Evolutionary conservation across 2,329 filamentous ascomycete species (phyloP), one percentile per base, ranked within the genome.

Genomic region (Lecanicillium sp.): DNA sequence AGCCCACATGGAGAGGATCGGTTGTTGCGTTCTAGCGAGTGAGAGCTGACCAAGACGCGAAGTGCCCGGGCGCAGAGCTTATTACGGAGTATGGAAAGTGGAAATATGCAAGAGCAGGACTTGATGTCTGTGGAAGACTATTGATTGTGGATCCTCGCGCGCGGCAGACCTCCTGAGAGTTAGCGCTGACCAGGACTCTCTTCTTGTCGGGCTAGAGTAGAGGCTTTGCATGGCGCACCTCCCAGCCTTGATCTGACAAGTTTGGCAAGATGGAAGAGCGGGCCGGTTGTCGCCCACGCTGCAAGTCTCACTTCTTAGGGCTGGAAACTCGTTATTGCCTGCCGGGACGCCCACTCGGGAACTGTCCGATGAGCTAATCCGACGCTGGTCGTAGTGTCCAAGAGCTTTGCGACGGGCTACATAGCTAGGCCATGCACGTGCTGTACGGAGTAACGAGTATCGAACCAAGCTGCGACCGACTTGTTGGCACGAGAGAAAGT

Each of bases 301-400:
- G 20, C 42, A 27, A 29, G 33, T 3, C 21, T 44, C 21, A 17
- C 23, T 29, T 14, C 10, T 36, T 37, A 29, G 42, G 42, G 42
- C 42, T 44, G 42, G 3, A 7, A n/a, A 27, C 24, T n/a, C 11
- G 21, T 15, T 21, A 44, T 44, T 44, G 15, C 32, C 32, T 15
- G 26, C n/a, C 42, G 11, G 26, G 23, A 21, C 8, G 29, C 9
- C 27, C 9, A 32, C 24, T 44, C 42, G 42, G 42, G 15, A 44
- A 36, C 42, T 44, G 42, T 37, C 42, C 42, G 42, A 44, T 37
- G 42, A 33, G 29, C 27, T 15, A 24, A 20, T 35, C 41, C n/a
- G 41, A 44, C n/a, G 30, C 35, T 35, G 30, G 29, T 30, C 21
- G 23, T 15, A 21, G 15, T 20, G 30, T 24, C 41, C 26, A 6